These are phyloP conservation scores for Cetraspora pellucida DNA, from an alignment of 192 early-diverging fungal genomes.

Conservation along the genomic window DNA sequence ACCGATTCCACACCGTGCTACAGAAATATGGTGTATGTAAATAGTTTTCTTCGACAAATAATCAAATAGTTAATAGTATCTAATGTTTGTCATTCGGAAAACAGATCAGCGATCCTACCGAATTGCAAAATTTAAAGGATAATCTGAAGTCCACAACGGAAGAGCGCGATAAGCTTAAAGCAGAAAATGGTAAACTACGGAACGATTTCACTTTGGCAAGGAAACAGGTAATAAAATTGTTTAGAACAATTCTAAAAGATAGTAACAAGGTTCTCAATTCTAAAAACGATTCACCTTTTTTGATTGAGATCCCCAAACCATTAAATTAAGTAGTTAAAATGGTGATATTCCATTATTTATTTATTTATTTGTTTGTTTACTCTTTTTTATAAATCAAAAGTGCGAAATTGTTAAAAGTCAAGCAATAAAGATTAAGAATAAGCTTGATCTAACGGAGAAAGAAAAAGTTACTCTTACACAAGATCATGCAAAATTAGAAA, in stretches of 20 bases:
- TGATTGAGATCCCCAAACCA: too few species aligned
- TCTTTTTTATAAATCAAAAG: background rate
- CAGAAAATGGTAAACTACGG: background rate
- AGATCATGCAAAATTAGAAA: background rate
- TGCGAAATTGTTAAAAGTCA: background rate
- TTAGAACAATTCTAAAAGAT: background rate
- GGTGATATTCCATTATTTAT: too few species aligned
- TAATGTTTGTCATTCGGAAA: background rate
- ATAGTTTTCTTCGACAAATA: background rate
- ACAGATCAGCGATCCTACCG: conserved; percentile 11
- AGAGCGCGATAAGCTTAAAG: background rate
- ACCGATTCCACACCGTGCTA: background rate
- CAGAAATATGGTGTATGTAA: conserved; percentile 12
- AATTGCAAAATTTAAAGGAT: conserved; percentile 9
- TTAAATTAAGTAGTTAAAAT: too few species aligned
- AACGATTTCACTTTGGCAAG: background rate
- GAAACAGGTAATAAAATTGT: background rate
- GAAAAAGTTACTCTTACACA: background rate
- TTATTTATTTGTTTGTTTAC: too few species aligned
- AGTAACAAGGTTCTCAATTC: background rate
- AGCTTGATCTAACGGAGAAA: background rate
- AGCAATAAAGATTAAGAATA: background rate
- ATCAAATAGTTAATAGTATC: background rate
- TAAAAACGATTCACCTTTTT: too few species aligned
- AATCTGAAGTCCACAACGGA: background rate